Evolutionary conservation across 2,329 filamentous ascomycete genomes (phyloP).

Genomic region (Ascocoryne sarcoides): DNA sequence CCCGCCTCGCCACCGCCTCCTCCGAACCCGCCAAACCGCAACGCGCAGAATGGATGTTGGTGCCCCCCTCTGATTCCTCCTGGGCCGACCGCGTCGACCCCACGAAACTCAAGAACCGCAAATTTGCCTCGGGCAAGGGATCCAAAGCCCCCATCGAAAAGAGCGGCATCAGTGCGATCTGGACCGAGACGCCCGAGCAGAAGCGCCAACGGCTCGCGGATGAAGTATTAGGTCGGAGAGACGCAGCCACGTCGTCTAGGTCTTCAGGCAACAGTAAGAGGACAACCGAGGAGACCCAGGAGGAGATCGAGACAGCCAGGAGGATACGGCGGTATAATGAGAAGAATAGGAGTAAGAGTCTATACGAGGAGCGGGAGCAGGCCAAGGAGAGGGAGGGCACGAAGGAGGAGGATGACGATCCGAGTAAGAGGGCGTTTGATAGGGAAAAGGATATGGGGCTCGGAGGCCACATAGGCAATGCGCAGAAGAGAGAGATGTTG

Average conservation of each 20-base stretch:
- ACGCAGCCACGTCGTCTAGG: constrained; percentile 8
- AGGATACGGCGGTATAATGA: constrained; percentile 51
- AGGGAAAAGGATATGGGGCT: constrained; percentile 88
- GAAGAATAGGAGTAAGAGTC: constrained; percentile 43
- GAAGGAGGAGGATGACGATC: constrained; percentile 74
- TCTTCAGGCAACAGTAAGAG: constrained; percentile 17
- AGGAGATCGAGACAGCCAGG: constrained; percentile 34
- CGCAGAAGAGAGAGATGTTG: constrained; percentile 70
- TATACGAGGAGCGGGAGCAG: constrained; percentile 40
- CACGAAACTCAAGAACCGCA: constrained; percentile 71
- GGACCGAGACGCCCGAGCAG: constrained; percentile 88
- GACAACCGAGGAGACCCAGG: background rate
- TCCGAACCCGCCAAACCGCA: constrained; percentile 39
- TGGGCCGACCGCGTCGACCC: constrained; percentile 62
- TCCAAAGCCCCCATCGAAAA: constrained; percentile 35
- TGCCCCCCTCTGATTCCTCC: constrained; percentile 49
- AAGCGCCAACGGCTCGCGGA: constrained; percentile 74
- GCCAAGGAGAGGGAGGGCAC: constrained; percentile 34
- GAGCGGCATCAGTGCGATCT: constrained; percentile 41
- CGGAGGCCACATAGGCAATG: constrained; percentile 55
- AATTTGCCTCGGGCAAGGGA: constrained; percentile 67
- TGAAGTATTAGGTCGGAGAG: constrained; percentile 65
- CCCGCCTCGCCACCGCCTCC: constrained; percentile 24
- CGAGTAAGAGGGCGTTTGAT: constrained; percentile 82
- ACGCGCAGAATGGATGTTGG: constrained; percentile 81